These are phyloP conservation scores for Holtermanniella nyarrowii DNA, from an alignment of 768 basidiomycete species.

Conservation along the genomic window DNA sequence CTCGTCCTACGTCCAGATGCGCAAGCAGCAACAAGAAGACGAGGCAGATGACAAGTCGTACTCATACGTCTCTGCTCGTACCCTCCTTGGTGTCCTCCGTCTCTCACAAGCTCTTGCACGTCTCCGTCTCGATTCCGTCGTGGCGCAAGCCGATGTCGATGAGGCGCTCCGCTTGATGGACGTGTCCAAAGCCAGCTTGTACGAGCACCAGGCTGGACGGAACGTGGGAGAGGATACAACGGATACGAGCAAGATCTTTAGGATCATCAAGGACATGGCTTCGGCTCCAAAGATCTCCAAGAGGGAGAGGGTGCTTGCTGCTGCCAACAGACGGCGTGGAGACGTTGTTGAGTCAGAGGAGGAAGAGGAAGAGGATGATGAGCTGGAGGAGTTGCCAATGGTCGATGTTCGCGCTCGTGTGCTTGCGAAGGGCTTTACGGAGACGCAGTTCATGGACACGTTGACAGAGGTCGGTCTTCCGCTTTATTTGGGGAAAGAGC, in stretches of 20 bases:
- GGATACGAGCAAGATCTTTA: conserved; percentile 69
- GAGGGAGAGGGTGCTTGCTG: conserved; percentile 50
- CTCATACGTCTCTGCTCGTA: conserved; percentile 91
- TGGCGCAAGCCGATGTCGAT: conserved; percentile 80
- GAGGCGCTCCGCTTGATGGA: conserved; percentile 96
- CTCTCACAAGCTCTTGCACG: conserved; percentile 91
- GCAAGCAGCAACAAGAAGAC: conserved; percentile 85
- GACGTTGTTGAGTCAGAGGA: conserved; percentile 59
- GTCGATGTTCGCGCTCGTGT: conserved; percentile 80
- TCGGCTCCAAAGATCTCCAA: conserved; percentile 36
- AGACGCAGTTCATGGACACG: conserved; percentile 77
- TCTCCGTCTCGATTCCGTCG: conserved; percentile 68
- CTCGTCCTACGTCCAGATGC: conserved; percentile 87
- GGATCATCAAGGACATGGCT: conserved; percentile 81
- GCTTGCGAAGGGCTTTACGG: conserved; percentile 77
- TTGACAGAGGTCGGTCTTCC: conserved; percentile 56
- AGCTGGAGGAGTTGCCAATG: conserved; percentile 63
- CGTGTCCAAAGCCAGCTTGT: conserved; percentile 81
- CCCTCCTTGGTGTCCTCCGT: conserved; percentile 85
- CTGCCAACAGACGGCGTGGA: conserved; percentile 59
- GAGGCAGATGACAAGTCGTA: conserved; percentile 78
- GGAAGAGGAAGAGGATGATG: conserved; percentile 54
- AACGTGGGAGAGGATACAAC: conserved; percentile 63
- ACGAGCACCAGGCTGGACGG: conserved; percentile 59
- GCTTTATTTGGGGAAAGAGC: neutral